Evolutionary conservation across 2,329 filamentous ascomycete genomes (phyloP).

Genomic region (Penicillium sp.): DNA sequence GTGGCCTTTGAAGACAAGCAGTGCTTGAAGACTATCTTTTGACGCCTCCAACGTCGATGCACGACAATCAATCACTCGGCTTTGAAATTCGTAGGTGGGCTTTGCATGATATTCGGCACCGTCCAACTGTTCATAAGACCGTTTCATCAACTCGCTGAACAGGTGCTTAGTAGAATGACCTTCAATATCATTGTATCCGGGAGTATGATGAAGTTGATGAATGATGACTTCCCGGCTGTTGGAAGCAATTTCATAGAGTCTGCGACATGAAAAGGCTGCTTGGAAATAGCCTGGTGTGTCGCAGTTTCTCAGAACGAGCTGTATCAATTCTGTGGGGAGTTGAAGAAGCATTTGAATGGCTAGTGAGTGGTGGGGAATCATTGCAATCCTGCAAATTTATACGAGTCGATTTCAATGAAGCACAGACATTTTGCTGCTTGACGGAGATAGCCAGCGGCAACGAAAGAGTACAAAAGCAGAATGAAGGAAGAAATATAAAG

Average conservation of each 20-base stretch:
- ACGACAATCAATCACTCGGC: slow-evolving; percentile 28
- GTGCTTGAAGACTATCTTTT: slow-evolving; percentile 19
- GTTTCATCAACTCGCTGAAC: slow-evolving; percentile 31
- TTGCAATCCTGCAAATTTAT: background rate
- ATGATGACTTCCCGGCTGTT: slow-evolving; percentile 35
- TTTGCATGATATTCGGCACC: slow-evolving; percentile 36
- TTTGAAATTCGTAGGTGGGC: slow-evolving; percentile 28
- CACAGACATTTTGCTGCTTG: slow-evolving; percentile 7
- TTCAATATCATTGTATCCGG: slow-evolving; percentile 28
- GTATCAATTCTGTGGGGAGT: slow-evolving; percentile 42
- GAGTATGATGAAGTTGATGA: slow-evolving; percentile 36
- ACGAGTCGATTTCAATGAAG: background rate
- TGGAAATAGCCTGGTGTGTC: slow-evolving; percentile 39
- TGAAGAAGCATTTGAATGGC: background rate
- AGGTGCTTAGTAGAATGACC: slow-evolving; percentile 25
- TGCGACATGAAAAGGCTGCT: slow-evolving; percentile 35
- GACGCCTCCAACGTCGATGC: slow-evolving; percentile 33
- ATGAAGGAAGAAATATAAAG: background rate
- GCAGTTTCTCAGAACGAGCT: slow-evolving; percentile 35
- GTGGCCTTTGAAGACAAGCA: slow-evolving; percentile 32
- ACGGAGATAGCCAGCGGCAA: background rate
- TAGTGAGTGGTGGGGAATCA: background rate
- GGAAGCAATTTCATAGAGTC: slow-evolving; percentile 35
- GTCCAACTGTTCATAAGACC: slow-evolving; percentile 34
- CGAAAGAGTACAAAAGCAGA: background rate